These are phyloP conservation scores for Oxalis stricta DNA, from an alignment of 441 rosid species.

Conservation along the genomic window DNA sequence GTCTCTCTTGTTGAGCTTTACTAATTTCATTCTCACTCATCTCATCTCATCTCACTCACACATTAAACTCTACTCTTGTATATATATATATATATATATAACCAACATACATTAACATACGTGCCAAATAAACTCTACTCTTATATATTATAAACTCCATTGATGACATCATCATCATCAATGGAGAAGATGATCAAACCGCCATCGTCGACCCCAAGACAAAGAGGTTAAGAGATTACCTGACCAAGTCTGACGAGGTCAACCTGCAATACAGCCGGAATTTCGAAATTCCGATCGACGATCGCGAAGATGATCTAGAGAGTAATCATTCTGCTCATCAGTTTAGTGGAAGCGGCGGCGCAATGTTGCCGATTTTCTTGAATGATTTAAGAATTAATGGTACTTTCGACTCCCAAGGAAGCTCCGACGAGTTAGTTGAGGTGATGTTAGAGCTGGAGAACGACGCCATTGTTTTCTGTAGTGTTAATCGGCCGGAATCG, in stretches of 20 bases:
- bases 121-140: too few species aligned
- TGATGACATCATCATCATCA: neutral
- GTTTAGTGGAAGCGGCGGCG: constrained; percentile 41
- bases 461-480: constrained; percentile 55
- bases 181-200: neutral
- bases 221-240: neutral
- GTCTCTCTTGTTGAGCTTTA: constrained; percentile 28
- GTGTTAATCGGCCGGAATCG: constrained; percentile 22
- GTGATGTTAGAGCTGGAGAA: constrained; percentile 63
- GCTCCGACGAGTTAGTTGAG: constrained; percentile 55
- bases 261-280: constrained; percentile 29
- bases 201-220: neutral
- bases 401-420: too few species aligned
- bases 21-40: constrained; percentile 6
- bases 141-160: too few species aligned
- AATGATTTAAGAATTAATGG: constrained; percentile 39
- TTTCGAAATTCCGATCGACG: constrained; percentile 37
- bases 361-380: constrained; percentile 81
- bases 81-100: too few species aligned
- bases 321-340: constrained; percentile 15
- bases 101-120: neutral
- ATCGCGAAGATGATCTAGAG: constrained; percentile 3
- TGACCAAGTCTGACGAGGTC: constrained; percentile 28
- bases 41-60: too few species aligned
- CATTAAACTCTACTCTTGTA: too few species aligned